phyloP scores from a whole-genome alignment of 2,329 filamentous ascomycete genomes.

The Paecilomyces sp. region DNA sequence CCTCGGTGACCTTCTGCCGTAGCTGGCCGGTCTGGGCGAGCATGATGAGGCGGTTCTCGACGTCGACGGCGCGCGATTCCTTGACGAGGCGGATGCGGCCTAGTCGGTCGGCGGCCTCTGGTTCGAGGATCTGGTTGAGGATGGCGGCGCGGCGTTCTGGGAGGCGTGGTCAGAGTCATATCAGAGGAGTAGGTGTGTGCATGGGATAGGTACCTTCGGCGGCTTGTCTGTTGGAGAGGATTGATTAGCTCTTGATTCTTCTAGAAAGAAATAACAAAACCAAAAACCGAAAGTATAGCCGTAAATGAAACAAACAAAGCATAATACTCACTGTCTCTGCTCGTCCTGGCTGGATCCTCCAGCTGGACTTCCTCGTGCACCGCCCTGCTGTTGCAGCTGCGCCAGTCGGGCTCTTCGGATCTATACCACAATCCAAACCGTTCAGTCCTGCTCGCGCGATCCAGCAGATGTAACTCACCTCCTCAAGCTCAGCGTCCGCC shows the following conservation, averaged over 20 bases:
- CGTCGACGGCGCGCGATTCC: conserved; percentile 77
- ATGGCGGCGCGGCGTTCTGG: conserved; percentile 43
- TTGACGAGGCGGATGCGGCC: conserved; percentile 95
- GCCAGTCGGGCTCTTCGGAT: conserved; percentile 88
- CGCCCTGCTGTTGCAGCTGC: conserved; percentile 72
- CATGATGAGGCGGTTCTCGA: conserved; percentile 90
- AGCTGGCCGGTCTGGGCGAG: conserved; percentile 84
- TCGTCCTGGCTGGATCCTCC: conserved; percentile 54
- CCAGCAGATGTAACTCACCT: conserved; percentile 32
- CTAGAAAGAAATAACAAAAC: background rate
- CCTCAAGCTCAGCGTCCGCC: conserved; percentile 61
- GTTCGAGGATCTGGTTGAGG: conserved; percentile 87
- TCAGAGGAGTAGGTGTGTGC: background rate
- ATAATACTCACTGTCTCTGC: conserved; percentile 52
- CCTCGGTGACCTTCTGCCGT: conserved; percentile 78
- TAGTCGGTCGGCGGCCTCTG: conserved; percentile 85
- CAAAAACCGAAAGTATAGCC: background rate
- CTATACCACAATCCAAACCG: conserved; percentile 37
- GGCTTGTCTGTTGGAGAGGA: conserved; percentile 1
- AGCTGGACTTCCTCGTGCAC: conserved; percentile 40
- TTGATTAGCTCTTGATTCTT: background rate
- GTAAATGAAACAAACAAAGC: too few relatives aligned
- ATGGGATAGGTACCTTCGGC: conserved; percentile 1
- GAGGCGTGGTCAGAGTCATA: background rate
- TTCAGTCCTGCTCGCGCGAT: background rate